Conservation (phyloP, 2,329 filamentous ascomycete species). For the Aspergillus sp. region DNA sequence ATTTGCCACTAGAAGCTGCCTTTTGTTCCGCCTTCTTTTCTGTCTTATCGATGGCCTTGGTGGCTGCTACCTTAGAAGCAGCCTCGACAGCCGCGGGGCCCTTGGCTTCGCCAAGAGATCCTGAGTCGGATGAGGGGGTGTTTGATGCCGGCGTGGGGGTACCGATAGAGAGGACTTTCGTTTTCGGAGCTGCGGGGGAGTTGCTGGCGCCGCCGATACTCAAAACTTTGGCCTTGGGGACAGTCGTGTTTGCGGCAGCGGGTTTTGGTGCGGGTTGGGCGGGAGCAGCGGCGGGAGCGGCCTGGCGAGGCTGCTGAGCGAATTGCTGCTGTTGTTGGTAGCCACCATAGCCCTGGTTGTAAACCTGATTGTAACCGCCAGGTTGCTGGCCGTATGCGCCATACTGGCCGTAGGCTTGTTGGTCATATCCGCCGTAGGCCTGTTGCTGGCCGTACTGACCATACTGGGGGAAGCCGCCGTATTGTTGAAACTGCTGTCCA, state of each 20-base stretch:
- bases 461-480: conserved; percentile 52
- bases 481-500: conserved; percentile 65
- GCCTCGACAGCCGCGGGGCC: conserved; percentile 59
- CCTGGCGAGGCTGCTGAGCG: conserved; percentile 41
- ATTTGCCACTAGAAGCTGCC: conserved; percentile 63
- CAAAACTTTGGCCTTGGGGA: conserved; percentile 60
- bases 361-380: conserved; percentile 44
- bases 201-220: conserved; percentile 58
- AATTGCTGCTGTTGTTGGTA: conserved; percentile 47
- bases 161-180: conserved; percentile 79
- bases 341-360: conserved; percentile 37
- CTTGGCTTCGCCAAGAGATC: conserved; percentile 50
- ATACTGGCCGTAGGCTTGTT: conserved; percentile 47
- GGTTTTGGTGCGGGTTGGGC: conserved; percentile 27
- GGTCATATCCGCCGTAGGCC: conserved; percentile 49
- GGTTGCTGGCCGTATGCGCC: conserved; percentile 43
- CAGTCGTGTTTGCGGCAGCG: conserved; percentile 40
- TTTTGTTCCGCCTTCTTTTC: conserved; percentile 61
- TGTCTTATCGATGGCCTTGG: conserved; percentile 90
- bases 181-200: conserved; percentile 51
- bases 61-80: conserved; percentile 76
- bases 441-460: conserved; percentile 52
- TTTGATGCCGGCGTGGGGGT: conserved; percentile 40
- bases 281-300: conserved; percentile 43
- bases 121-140: conserved; percentile 49